These are phyloP conservation scores for Magnusiomyces ingens DNA, from an alignment of 1,139 yeast genomes.

Conservation along the genomic window DNA sequence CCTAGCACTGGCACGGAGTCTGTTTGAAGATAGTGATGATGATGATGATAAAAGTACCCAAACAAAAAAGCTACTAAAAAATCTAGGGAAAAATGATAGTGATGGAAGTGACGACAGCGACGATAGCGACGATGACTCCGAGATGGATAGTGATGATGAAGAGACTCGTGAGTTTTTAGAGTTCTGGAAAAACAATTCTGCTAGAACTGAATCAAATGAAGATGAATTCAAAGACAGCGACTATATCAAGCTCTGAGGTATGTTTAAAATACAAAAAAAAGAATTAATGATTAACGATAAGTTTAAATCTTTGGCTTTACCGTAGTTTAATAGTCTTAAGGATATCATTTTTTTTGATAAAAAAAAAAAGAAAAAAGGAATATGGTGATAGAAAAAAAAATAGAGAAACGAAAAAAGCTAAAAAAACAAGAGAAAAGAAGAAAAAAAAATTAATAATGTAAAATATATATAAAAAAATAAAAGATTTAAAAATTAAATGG, in stretches of 20 bases:
- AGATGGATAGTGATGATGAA: background rate
- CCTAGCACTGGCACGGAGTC: background rate
- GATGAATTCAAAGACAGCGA: background rate
- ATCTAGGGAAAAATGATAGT: too few relatives aligned
- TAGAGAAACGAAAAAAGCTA: too few relatives aligned
- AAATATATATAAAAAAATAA: too few relatives aligned
- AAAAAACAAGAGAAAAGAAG: too few relatives aligned
- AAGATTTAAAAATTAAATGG: too few relatives aligned
- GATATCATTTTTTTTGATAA: background rate
- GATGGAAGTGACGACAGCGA: background rate
- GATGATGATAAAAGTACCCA: background rate
- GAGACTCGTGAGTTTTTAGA: background rate
- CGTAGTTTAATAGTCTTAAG: background rate
- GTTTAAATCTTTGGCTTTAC: background rate
- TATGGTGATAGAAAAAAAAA: too few relatives aligned
- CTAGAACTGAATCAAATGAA: background rate
- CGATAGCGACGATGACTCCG: background rate
- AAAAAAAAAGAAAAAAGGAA: background rate
- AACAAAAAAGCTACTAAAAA: background rate
- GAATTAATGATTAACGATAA: too few relatives aligned
- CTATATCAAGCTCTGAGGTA: background rate
- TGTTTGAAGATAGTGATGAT: conserved; percentile 4
- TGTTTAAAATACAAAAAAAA: background rate
- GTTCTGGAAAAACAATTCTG: background rate
- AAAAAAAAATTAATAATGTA: too few relatives aligned